phyloP scores from a whole-genome alignment of 129 eudicot genomes.

The Flaveria robusta region DNA sequence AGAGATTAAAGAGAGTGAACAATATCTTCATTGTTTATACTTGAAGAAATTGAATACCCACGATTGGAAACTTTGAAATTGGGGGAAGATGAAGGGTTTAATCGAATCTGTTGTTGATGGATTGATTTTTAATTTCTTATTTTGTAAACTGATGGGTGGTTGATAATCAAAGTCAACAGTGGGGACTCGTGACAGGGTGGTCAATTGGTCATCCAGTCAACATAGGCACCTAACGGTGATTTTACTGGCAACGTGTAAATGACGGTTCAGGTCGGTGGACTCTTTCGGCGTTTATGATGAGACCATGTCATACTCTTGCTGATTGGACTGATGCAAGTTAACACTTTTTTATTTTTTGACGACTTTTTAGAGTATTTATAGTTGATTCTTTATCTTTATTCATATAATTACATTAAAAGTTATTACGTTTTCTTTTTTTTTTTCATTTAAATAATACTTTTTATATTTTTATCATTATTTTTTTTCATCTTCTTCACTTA shows the following conservation, averaged over 20 bases:
- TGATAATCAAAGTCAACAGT: conserved; percentile 9
- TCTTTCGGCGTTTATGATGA: background rate
- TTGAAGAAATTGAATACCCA: background rate
- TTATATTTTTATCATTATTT: too few relatives aligned
- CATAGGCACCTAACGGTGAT: conserved; percentile 26
- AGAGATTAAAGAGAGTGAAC: conserved; percentile 21
- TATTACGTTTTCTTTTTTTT: too few relatives aligned
- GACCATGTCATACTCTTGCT: conserved; percentile 3
- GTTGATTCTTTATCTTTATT: too few relatives aligned
- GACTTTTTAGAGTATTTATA: too few relatives aligned
- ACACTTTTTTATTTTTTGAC: too few relatives aligned
- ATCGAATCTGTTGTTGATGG: conserved; percentile 5
- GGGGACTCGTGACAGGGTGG: conserved; percentile 1
- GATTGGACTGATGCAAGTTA: too few relatives aligned
- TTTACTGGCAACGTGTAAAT: conserved; percentile 20
- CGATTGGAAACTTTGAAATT: background rate
- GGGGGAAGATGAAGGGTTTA: background rate
- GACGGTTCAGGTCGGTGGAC: conserved; percentile 34
- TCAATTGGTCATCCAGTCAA: conserved; percentile 27
- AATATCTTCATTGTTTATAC: conserved; percentile 8
- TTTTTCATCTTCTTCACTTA: too few relatives aligned
- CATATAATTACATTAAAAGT: too few relatives aligned
- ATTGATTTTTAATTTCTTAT: background rate
- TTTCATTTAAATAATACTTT: too few relatives aligned
- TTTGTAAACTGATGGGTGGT: background rate